Base-by-base conservation (phyloP, 208 protist species). In the Crithidia expoeki region DNA sequence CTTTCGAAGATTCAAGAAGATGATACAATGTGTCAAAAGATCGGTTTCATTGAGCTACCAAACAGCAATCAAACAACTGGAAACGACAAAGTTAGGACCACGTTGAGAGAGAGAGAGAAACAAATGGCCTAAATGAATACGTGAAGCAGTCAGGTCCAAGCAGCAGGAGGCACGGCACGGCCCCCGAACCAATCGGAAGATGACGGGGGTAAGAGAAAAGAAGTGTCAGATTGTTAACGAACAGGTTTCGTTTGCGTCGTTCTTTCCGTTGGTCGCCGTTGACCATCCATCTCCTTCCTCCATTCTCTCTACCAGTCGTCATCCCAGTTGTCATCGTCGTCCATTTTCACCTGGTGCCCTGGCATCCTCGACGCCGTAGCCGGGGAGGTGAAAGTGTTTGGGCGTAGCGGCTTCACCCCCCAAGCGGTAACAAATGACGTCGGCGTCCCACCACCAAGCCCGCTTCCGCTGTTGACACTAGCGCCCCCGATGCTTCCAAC, bases 321-420 rank as follows among this genome's bases (percentile, higher is more conserved):
- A 71, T 81, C 83, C 86, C 83, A 86, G 21, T 84, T 73, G 9
- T 88, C 86, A 30, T 83, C 80, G 23, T 83, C 78, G 49, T 80
- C 60, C n/a, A 74, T 65, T 9, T 60, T 68, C 60, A 79, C 66
- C n/a, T 67, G 52, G 12, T 77, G 72, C 10, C 51, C 56, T 0
- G 53, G 10, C 27, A 51, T 32, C 21, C 55, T 72, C 7, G 30
- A 30, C 3, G 25, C 23, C 2, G 50, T 52, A 10, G 53, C 62
- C 21, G 42, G 38, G 19, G 58, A 67, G 23, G 50, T 14, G 32
- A 68, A 28, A n/a, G 44, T 66, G 27, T 28, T 52, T 4, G 34
- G 38, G 34, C 27, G 42, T 19, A 64, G 42, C 38, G 58, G 23
- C 28, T 52, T 64, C 42, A 64, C 42, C 14, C 42, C 58, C 34